Conservation (phyloP, 2,329 filamentous ascomycete genomes). For the Metarhizium guizhouense region DNA sequence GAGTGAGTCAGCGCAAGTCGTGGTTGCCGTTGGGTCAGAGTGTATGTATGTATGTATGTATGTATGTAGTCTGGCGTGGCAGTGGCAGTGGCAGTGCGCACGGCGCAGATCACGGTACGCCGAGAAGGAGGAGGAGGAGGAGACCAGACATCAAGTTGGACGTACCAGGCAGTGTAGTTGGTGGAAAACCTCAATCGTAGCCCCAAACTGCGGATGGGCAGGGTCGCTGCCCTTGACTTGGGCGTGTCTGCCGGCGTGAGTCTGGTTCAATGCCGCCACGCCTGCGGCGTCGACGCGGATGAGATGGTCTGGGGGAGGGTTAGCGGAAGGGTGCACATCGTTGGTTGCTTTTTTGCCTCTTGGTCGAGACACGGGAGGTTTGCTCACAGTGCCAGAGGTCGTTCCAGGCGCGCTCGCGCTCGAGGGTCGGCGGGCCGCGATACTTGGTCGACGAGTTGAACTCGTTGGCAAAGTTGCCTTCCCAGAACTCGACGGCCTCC, state of each 20-base stretch:
- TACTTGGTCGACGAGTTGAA: background rate
- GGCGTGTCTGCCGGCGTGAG: background rate
- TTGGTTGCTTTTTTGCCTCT: too few relatives aligned
- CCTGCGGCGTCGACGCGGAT: background rate
- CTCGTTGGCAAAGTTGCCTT: background rate
- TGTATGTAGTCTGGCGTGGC: too few relatives aligned
- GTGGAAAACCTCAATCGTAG: background rate
- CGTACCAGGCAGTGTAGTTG: slow-evolving; percentile 2
- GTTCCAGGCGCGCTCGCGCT: background rate
- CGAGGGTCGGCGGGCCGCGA: background rate
- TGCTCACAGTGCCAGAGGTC: background rate
- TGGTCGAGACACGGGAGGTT: background rate
- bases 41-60: too few relatives aligned
- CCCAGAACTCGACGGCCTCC: background rate
- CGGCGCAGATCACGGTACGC: too few relatives aligned
- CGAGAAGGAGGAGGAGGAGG: background rate
- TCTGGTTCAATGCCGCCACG: background rate
- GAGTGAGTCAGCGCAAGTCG: too few relatives aligned
- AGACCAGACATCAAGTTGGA: background rate
- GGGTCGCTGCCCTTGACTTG: background rate
- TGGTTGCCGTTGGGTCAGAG: too few relatives aligned
- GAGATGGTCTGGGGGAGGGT: background rate
- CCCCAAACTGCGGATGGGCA: background rate
- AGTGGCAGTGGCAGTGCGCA: too few relatives aligned
- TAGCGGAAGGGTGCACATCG: too few relatives aligned